Evolutionary conservation across 2,329 filamentous ascomycete species (phyloP).

Genomic region (Beauveria brongniartii): DNA sequence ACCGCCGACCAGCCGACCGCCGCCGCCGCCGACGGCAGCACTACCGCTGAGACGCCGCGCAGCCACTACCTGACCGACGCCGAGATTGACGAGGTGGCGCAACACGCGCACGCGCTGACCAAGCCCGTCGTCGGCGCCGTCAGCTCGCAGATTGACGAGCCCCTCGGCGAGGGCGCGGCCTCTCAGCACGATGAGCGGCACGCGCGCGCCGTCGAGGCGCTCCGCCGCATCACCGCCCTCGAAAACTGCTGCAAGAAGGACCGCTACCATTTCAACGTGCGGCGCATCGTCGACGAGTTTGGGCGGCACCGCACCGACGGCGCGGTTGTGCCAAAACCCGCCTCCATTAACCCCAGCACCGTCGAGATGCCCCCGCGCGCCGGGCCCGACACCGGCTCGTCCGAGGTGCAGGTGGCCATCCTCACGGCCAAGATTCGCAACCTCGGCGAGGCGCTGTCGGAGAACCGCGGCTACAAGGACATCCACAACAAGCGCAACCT

Average conservation of each 20-base stretch:
- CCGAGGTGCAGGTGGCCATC: slow-evolving; percentile 96
- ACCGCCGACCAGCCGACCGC: slow-evolving; percentile 43
- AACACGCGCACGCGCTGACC: slow-evolving; percentile 60
- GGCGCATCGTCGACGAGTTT: slow-evolving; percentile 77
- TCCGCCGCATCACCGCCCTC: slow-evolving; percentile 71
- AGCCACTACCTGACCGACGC: slow-evolving; percentile 67
- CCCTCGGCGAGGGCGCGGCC: slow-evolving; percentile 24
- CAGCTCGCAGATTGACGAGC: slow-evolving; percentile 33
- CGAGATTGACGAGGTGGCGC: slow-evolving; percentile 59
- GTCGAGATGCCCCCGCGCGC: slow-evolving; percentile 46
- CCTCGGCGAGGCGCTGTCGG: slow-evolving; percentile 63
- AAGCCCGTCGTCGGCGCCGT: slow-evolving; percentile 40
- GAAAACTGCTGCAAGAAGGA: slow-evolving; percentile 72
- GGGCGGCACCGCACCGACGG: slow-evolving; percentile 84
- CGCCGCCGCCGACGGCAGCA: neutral
- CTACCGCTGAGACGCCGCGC: slow-evolving; percentile 35
- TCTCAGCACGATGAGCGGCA: slow-evolving; percentile 48
- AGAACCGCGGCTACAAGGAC: slow-evolving; percentile 65
- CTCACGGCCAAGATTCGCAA: slow-evolving; percentile 88
- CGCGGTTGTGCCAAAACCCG: slow-evolving; percentile 54
- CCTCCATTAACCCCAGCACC: slow-evolving; percentile 33
- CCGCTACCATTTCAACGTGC: slow-evolving; percentile 71
- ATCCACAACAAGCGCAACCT: slow-evolving; percentile 93
- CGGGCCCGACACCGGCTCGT: slow-evolving; percentile 90
- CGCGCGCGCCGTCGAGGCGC: slow-evolving; percentile 61